phyloP scores from a whole-genome alignment of 257 asterid species.

The Solanum medicagineum region DNA sequence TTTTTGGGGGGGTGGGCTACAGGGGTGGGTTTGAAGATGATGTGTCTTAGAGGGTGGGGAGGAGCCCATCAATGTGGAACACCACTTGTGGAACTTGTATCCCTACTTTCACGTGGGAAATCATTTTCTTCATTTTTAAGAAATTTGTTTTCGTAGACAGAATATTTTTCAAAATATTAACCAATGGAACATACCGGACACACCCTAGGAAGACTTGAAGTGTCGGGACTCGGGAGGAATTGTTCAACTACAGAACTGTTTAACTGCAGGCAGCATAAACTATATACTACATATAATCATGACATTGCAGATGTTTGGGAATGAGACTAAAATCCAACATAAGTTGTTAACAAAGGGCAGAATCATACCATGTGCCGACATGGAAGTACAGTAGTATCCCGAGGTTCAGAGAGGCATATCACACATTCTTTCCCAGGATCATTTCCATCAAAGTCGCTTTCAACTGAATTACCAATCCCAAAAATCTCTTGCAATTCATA shows the following conservation, averaged over 20 bases:
- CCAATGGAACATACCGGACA: neutral
- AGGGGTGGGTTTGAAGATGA: neutral
- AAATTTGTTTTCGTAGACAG: neutral
- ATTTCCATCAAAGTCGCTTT: slow-evolving; percentile 54
- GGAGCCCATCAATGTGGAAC: neutral
- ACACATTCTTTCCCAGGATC: slow-evolving; percentile 90
- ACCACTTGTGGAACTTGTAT: neutral
- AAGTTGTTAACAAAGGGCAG: neutral
- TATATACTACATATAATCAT: neutral
- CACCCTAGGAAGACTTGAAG: neutral
- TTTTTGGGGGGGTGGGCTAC: neutral
- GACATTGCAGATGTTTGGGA: neutral
- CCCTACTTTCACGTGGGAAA: neutral
- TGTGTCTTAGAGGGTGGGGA: neutral
- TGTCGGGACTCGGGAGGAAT: neutral
- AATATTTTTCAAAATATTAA: neutral
- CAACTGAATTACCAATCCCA: slow-evolving; percentile 76
- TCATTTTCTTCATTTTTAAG: neutral
- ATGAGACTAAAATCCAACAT: neutral
- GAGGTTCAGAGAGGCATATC: slow-evolving; percentile 79
- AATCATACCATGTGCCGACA: slow-evolving; percentile 78
- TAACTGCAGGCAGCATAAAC: neutral
- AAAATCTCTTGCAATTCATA: slow-evolving; percentile 80
- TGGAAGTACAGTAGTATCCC: slow-evolving; percentile 84
- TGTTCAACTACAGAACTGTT: neutral